Conservation (phyloP, 805 yeast species). For the Hanseniaspora meyeri region DNA sequence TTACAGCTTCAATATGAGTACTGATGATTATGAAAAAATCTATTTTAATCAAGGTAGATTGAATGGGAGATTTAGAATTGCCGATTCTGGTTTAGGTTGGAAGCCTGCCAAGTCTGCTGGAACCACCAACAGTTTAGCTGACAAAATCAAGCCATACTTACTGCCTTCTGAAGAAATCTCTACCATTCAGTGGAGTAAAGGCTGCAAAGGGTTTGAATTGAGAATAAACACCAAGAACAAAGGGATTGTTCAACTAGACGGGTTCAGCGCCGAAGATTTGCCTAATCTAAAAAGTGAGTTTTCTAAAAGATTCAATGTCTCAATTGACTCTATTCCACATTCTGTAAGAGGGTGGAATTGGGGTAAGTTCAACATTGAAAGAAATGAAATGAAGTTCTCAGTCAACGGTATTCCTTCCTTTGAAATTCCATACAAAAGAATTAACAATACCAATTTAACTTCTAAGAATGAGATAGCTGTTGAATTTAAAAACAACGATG, state of each 20-base stretch:
- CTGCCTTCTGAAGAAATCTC: constrained; percentile 77
- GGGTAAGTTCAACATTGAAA: constrained; percentile 88
- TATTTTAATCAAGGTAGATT: constrained; percentile 75
- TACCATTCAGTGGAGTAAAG: constrained; percentile 81
- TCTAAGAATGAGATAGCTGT: constrained; percentile 89
- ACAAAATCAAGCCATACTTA: constrained; percentile 56
- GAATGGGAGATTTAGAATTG: constrained; percentile 84
- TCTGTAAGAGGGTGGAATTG: constrained; percentile 98
- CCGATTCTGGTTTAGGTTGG: constrained; percentile 98
- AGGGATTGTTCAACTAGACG: constrained; percentile 81
- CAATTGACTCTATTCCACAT: constrained; percentile 76
- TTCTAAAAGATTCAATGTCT: constrained; percentile 59
- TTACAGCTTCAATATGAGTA: constrained; percentile 16
- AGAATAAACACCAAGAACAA: constrained; percentile 78
- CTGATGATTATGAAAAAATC: constrained; percentile 77
- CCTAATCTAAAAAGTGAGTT: constrained; percentile 70
- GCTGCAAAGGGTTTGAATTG: constrained; percentile 81
- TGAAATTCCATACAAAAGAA: constrained; percentile 73
- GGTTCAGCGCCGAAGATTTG: constrained; percentile 78
- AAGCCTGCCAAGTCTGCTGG: constrained; percentile 43
- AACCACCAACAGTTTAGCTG: constrained; percentile 31
- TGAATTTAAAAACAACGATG: constrained; percentile 57
- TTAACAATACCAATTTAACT: constrained; percentile 75
- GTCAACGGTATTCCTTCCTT: constrained; percentile 81
- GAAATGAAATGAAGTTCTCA: constrained; percentile 78